Percentiles rank a stretch among this genome's conserved stretches.
These are phyloP conservation scores for Tuber umbilicatum DNA, from an alignment of 495 filamentous ascomycete genomes.

Conservation along the genomic window DNA sequence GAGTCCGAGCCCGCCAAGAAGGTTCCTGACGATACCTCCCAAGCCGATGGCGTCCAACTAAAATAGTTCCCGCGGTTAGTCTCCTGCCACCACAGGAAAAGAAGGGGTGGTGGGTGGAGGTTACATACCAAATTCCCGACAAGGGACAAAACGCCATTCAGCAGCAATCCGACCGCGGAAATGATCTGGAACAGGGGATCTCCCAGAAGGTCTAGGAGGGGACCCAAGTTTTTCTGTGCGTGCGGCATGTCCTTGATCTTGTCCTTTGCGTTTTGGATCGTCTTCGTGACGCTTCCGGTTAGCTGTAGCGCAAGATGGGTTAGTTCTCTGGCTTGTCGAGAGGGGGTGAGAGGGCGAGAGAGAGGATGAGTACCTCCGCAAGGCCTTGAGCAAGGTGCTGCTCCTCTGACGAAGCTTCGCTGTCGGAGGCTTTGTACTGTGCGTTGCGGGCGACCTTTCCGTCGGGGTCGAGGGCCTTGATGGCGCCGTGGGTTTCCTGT, in stretches of 20 bases:
- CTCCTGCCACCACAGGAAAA: neutral
- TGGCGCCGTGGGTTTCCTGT: slow-evolving; percentile 79
- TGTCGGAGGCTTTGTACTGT: slow-evolving; percentile 70
- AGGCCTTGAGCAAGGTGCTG: slow-evolving; percentile 75
- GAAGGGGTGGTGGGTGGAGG: neutral
- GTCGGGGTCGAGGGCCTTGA: slow-evolving; percentile 85
- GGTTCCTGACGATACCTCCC: slow-evolving; percentile 67
- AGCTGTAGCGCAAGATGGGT: slow-evolving; percentile 31
- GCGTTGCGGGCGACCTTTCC: slow-evolving; percentile 78
- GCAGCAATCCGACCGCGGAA: slow-evolving; percentile 76
- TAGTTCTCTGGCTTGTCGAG: slow-evolving; percentile 24
- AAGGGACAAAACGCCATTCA: slow-evolving; percentile 73
- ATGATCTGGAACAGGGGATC: slow-evolving; percentile 90
- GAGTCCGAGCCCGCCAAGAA: slow-evolving; percentile 74
- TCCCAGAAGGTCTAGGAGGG: slow-evolving; percentile 72
- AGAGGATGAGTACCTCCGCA: slow-evolving; percentile 58
- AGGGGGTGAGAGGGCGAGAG: slow-evolving; percentile 43
- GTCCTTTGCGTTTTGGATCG: slow-evolving; percentile 80
- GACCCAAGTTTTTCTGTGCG: slow-evolving; percentile 88
- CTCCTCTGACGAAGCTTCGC: slow-evolving; percentile 80
- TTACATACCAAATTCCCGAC: slow-evolving; percentile 61
- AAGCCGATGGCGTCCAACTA: slow-evolving; percentile 74
- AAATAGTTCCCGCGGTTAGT: neutral
- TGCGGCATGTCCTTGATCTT: slow-evolving; percentile 86
- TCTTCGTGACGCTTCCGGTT: slow-evolving; percentile 56